These are phyloP conservation scores for Leccinum longicurvipes DNA, from an alignment of 768 basidiomycete genomes.

Conservation along the genomic window DNA sequence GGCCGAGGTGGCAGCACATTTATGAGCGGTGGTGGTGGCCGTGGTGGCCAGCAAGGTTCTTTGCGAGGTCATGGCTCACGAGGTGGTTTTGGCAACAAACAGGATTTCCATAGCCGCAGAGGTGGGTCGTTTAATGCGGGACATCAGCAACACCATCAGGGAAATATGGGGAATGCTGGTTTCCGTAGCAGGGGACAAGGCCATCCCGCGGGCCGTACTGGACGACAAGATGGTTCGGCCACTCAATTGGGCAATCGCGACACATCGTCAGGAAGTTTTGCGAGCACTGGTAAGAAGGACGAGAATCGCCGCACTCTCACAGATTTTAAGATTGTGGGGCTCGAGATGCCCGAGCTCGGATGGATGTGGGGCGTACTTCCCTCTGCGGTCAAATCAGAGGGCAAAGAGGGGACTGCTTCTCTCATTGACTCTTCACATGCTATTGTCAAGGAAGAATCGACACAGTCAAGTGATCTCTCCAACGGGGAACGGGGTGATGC, in stretches of 20 bases:
- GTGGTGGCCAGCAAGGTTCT: constrained; percentile 46
- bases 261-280: constrained; percentile 41
- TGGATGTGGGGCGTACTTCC: constrained; percentile 85
- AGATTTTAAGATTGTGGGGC: constrained; percentile 94
- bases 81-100: constrained; percentile 59
- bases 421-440: constrained; percentile 32
- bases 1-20: constrained; percentile 38
- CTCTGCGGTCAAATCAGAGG: constrained; percentile 33
- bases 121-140: constrained; percentile 59
- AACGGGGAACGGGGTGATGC: constrained; percentile 19
- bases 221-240: constrained; percentile 36
- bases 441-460: constrained; percentile 32
- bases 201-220: constrained; percentile 40
- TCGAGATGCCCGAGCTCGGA: constrained; percentile 75
- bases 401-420: constrained; percentile 34
- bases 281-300: constrained; percentile 70
- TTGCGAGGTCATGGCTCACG: constrained; percentile 64
- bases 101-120: constrained; percentile 64
- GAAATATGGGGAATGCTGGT: constrained; percentile 37
- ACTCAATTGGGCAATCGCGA: constrained; percentile 48
- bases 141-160: constrained; percentile 35
- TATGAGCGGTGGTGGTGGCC: constrained; percentile 36
- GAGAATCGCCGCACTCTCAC: constrained; percentile 91
- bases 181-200: constrained; percentile 65
- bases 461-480: constrained; percentile 19